These are phyloP conservation scores for Passalora sequoiae DNA, from an alignment of 2,329 filamentous ascomycete genomes.

Conservation along the genomic window DNA sequence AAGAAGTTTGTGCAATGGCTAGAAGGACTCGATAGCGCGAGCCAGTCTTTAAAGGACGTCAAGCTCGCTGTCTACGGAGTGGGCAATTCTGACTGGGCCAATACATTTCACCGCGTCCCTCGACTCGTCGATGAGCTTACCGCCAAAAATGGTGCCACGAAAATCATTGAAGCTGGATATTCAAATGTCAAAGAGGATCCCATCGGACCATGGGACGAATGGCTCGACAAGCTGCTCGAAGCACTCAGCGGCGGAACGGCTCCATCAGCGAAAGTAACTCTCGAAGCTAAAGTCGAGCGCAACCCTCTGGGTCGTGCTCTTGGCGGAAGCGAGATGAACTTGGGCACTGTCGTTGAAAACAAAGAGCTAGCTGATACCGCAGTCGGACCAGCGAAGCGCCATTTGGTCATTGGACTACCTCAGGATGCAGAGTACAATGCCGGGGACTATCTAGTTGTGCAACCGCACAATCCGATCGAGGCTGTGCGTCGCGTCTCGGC, in stretches of 20 bases:
- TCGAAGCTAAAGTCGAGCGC: slow-evolving; percentile 2
- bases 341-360: slow-evolving; percentile 49
- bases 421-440: slow-evolving; percentile 56
- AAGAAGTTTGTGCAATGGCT: slow-evolving; percentile 64
- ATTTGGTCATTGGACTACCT: slow-evolving; percentile 41
- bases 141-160: slow-evolving; percentile 45
- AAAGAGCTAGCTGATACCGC: slow-evolving; percentile 49
- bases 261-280: background rate
- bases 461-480: slow-evolving; percentile 48
- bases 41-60: slow-evolving; percentile 42
- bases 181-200: slow-evolving; percentile 18
- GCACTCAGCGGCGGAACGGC: slow-evolving; percentile 38
- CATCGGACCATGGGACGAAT: background rate
- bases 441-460: slow-evolving; percentile 40
- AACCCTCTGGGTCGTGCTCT: background rate
- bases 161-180: slow-evolving; percentile 34
- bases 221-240: slow-evolving; percentile 35
- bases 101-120: slow-evolving; percentile 64
- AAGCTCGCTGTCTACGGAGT: slow-evolving; percentile 67
- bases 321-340: slow-evolving; percentile 21
- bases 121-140: slow-evolving; percentile 56
- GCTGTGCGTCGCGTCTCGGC: slow-evolving; percentile 58
- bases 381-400: slow-evolving; percentile 53
- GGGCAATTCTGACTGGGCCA: slow-evolving; percentile 53
- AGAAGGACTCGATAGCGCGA: slow-evolving; percentile 38